These are phyloP conservation scores for Nidularia pulvinata DNA, from an alignment of 768 basidiomycete species.

Conservation along the genomic window DNA sequence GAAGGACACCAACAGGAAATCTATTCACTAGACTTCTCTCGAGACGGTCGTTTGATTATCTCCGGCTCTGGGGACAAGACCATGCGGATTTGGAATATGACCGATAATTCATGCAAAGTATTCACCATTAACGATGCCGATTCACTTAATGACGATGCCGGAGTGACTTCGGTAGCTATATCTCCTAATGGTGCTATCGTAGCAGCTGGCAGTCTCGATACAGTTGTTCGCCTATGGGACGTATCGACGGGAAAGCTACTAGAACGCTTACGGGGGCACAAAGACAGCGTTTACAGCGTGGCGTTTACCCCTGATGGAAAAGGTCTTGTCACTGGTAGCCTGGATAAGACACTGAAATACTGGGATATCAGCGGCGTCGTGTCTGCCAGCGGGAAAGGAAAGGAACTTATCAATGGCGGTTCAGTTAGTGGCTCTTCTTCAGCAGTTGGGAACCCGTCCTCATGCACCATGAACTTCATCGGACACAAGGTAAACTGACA, in stretches of 20 bases:
- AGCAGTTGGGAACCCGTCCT: constrained; percentile 48
- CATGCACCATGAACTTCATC: constrained; percentile 69
- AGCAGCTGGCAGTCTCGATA: constrained; percentile 72
- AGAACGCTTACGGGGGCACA: constrained; percentile 76
- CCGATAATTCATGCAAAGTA: constrained; percentile 32
- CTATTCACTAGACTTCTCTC: constrained; percentile 88
- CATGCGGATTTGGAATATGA: constrained; percentile 48
- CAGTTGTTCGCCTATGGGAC: constrained; percentile 82
- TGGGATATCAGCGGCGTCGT: constrained; percentile 74
- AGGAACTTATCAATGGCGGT: constrained; percentile 21
- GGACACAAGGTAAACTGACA: constrained; percentile 72
- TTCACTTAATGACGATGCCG: constrained; percentile 43
- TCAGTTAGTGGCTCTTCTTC: constrained; percentile 29
- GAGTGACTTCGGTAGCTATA: constrained; percentile 81
- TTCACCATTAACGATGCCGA: constrained; percentile 56
- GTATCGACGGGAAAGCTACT: constrained; percentile 65
- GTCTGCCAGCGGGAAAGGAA: not conserved
- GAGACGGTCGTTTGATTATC: constrained; percentile 79
- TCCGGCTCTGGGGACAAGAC: constrained; percentile 82
- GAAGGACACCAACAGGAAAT: constrained; percentile 91
- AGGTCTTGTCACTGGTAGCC: constrained; percentile 87
- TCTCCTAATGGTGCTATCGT: constrained; percentile 72
- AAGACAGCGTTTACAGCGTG: constrained; percentile 84
- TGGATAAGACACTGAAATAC: constrained; percentile 87
- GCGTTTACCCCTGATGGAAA: constrained; percentile 94